Percentiles rank a stretch among this genome's conserved stretches.
phyloP scores from a whole-genome alignment of 208 protist genomes.

The Sergeia podlipaevii region DNA sequence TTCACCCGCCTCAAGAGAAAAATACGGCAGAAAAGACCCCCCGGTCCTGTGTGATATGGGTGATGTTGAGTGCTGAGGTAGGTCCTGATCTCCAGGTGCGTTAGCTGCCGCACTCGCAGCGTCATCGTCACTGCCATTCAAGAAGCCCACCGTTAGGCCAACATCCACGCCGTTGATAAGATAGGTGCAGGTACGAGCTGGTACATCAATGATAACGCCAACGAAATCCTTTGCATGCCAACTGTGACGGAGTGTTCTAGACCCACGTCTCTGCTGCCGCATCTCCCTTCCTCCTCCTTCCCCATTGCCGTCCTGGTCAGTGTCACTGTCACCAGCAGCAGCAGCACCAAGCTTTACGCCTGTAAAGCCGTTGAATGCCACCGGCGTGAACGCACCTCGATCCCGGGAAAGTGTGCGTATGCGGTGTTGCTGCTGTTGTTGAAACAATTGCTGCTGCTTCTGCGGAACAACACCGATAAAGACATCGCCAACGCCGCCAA shows the following conservation, averaged over 20 bases:
- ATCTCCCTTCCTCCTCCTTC: no score
- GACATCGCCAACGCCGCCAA: constrained; percentile 54
- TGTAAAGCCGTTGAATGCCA: constrained; percentile 77
- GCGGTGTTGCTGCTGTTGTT: neutral
- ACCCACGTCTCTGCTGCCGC: constrained; percentile 3
- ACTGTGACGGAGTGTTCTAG: constrained; percentile 15
- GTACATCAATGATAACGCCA: constrained; percentile 75
- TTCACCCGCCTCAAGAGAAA: constrained; percentile 64
- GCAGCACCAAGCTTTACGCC: constrained; percentile 35
- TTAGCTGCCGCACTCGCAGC: constrained; percentile 20
- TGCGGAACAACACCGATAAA: constrained; percentile 72
- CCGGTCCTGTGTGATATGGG: neutral
- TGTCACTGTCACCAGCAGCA: neutral
- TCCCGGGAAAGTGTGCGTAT: neutral
- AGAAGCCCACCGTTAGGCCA: constrained; percentile 34
- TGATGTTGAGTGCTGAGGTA: constrained; percentile 2
- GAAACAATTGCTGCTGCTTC: neutral
- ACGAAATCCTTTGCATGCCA: constrained; percentile 77
- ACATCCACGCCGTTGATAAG: constrained; percentile 65
- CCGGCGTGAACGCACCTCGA: constrained; percentile 23
- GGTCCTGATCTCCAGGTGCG: constrained; percentile 9
- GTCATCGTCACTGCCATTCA: constrained; percentile 9
- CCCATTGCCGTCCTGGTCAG: constrained; percentile 1
- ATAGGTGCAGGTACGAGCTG: constrained; percentile 48
- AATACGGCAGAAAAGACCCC: constrained; percentile 58